Evolutionary conservation across 257 asterid species (phyloP).

Genomic region (Mitragyna speciosa): DNA sequence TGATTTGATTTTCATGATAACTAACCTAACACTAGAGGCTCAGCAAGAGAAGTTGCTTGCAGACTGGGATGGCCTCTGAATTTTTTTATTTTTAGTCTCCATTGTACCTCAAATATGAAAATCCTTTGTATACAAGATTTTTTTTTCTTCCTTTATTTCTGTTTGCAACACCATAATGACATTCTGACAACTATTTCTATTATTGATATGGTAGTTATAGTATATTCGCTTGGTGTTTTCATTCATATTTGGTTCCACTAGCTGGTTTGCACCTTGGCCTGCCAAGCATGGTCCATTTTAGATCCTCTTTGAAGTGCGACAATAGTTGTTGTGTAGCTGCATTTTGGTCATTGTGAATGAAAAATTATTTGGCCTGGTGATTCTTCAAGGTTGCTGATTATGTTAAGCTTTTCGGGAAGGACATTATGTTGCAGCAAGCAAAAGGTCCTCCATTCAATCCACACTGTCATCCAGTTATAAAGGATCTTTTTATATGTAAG

Average conservation of each 20-base stretch:
- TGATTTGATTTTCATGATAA: constrained; percentile 1
- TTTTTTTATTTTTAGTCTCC: background rate
- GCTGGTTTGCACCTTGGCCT: background rate
- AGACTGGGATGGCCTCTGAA: too few species aligned
- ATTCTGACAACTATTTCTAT: background rate
- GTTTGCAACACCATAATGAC: too few species aligned
- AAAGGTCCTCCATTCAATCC: background rate
- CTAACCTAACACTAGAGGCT: background rate
- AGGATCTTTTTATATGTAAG: too few species aligned
- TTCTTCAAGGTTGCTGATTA: too few species aligned
- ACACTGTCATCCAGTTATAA: background rate
- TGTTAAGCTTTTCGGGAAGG: background rate
- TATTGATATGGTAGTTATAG: background rate
- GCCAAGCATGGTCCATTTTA: background rate
- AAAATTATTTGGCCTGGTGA: too few species aligned
- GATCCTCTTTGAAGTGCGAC: background rate
- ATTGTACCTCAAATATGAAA: background rate
- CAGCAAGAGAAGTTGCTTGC: background rate
- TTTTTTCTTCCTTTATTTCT: background rate
- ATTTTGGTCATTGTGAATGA: background rate
- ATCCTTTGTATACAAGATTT: background rate
- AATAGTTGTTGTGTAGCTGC: background rate
- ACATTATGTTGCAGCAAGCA: background rate
- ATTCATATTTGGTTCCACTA: background rate
- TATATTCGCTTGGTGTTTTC: background rate